Evolutionary conservation across 2,329 filamentous ascomycete genomes (phyloP), one percentile per base, ranked within the genome.

Genomic region (Alternaria ventricosa): DNA sequence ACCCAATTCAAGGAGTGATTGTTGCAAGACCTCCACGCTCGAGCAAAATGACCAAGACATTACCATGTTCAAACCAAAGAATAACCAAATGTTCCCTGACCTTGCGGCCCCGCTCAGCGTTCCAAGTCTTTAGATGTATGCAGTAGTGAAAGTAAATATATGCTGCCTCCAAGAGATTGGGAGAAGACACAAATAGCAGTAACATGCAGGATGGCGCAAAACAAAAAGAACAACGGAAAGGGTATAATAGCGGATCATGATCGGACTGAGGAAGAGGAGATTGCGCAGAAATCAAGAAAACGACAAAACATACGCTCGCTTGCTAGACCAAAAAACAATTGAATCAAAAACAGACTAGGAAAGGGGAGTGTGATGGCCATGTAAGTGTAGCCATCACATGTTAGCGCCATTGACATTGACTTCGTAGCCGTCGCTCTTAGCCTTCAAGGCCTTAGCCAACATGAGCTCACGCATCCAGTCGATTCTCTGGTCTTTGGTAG

Each of bases 401-500:
- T 72, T 72, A 23, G 71, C 69, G 15, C 92, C 92, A 76, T 95
- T 95, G 67, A 94, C 88, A 75, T 89, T 91, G 72, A 96, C 88
- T 81, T 94, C 91, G 72, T 91, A 95, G 18, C 93, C 93, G 71
- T 93, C 90, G 50, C 88, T 89, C 86, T 94, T 96, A 81, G 93
- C 91, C 84, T 90, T 92, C 77, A 93, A 84, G 18, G 93, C 93
- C 84, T 96, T 96, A 57, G 93, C 93, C 49, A 96, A 88, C 93
- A 96, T 96, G 65, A 96, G 83, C 85, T 96, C 93, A 58, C 93
- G 87, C 93, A 96, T 96, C 96, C 96, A 99, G 79, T 97, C 95
- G 74, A 98, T 97, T 65, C 95, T 88, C 78, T 97, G 92, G 76
- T 97, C 93, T 47, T 65, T 63, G 55, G 65, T 67, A 12, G 55